Evolutionary conservation across 495 filamentous ascomycete species (phyloP).

Genomic region (Penicillium verhagenii): DNA sequence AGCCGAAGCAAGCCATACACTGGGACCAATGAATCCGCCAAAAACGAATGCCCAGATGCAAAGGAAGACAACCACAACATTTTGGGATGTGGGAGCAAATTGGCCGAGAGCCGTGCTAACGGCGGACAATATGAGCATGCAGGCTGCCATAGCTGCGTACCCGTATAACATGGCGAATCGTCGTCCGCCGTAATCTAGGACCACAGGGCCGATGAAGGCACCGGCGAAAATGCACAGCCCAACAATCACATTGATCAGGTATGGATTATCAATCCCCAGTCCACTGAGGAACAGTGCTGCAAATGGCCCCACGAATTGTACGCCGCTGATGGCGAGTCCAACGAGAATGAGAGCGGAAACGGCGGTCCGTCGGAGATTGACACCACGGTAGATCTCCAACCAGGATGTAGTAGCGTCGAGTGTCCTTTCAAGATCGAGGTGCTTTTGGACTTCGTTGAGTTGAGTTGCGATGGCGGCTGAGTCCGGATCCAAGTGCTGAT

Average conservation of each 20-base stretch:
- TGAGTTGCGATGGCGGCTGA: constrained; percentile 19
- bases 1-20: constrained; percentile 19
- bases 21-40: constrained; percentile 24
- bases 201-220: constrained; percentile 20
- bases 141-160: constrained; percentile 24
- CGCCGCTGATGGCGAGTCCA: constrained; percentile 25
- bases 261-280: constrained; percentile 26
- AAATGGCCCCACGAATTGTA: constrained; percentile 30
- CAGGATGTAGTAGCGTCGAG: constrained; percentile 7
- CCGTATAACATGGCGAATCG: constrained; percentile 22
- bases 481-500: constrained; percentile 16
- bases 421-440: constrained; percentile 21
- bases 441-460: constrained; percentile 18
- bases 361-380: constrained; percentile 21
- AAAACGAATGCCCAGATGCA: constrained; percentile 32
- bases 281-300: constrained; percentile 23
- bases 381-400: constrained; percentile 22
- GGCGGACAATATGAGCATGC: constrained; percentile 27
- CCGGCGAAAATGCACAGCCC: constrained; percentile 27
- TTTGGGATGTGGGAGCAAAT: constrained; percentile 4
- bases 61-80: constrained; percentile 22
- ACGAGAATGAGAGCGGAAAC: constrained; percentile 24
- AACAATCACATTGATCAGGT: constrained; percentile 29
- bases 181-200: constrained; percentile 28
- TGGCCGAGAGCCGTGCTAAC: constrained; percentile 18